Evolutionary conservation across 139 green algal species (phyloP).

Genomic region (Diplosphaera chodatii): DNA sequence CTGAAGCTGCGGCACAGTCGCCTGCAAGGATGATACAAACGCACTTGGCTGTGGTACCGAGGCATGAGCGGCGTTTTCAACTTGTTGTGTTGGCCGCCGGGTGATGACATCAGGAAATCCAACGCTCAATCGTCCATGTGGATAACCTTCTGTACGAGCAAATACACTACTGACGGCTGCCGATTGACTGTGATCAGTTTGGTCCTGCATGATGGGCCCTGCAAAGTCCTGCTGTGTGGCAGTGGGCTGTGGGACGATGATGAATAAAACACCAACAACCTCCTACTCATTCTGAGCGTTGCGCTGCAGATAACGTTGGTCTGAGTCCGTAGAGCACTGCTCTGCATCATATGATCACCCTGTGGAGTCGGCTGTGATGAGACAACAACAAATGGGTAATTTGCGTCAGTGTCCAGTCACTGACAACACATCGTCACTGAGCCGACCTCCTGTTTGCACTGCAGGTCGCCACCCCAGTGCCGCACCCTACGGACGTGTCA

Average conservation of each 20-base stretch:
- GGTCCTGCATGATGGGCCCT: too few relatives aligned
- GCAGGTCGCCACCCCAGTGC: too few relatives aligned
- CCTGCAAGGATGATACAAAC: not conserved
- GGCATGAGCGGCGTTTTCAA: not conserved
- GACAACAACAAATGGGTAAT: not conserved
- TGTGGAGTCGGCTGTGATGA: not conserved
- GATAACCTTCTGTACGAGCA: not conserved
- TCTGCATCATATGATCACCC: not conserved
- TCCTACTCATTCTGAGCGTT: not conserved
- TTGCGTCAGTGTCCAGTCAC: too few relatives aligned
- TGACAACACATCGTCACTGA: too few relatives aligned
- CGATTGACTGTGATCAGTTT: not conserved
- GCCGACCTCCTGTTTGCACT: too few relatives aligned
- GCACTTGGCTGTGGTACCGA: not conserved
- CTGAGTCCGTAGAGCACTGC: not conserved
- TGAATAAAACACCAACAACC: not conserved
- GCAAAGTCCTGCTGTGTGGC: not conserved
- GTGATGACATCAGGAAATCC: not conserved
- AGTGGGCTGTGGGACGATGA: too few relatives aligned
- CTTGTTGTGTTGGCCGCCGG: not conserved
- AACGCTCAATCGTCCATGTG: not conserved
- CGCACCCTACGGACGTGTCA: too few relatives aligned
- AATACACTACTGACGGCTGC: slow-evolving; percentile 1
- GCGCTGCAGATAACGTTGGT: not conserved
- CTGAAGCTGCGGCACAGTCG: not conserved